Evolutionary conservation across 345 rosid genomes (phyloP), one percentile per base, ranked within the genome.

Genomic region (Pugionium dolabratum): DNA sequence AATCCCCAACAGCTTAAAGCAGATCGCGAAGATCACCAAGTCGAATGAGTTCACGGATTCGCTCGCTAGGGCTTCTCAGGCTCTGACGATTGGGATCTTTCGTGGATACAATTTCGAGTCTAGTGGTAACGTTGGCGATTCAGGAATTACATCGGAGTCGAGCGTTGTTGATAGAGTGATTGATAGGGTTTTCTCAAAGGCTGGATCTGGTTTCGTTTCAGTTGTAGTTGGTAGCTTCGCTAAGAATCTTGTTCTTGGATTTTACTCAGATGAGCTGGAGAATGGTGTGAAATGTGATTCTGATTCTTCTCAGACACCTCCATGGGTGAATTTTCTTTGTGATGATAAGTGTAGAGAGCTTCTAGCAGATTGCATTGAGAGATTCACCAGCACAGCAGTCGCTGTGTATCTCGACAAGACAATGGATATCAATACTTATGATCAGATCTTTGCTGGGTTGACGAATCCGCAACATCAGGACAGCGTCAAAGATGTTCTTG

Each of bases 341-440:
- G 76, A 81, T 61, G 91, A 81, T 34, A 81, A 82, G 60, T 82
- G 79, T 70, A 87, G 70, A 77, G 94, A 82, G 74, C 84, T 89
- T 46, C 68, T 91, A 47, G 85, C 90, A 48, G 87, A 89, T 66
- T 89, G 92, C 51, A 84, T 91, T 40, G 83, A 91, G 76, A 85
- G 81, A 73, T 91, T 95, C 68, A 97, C 90, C 61, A 81, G 90
- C 62, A 79, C 96, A 0, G 94, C 96, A 1, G 71, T 95, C 28
- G 75, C 86, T 3, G 89, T 91, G 42, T 95, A 89, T 74, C 91
- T 95, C n/a, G 97, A 91, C 67, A 95, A 91, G 81, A 91, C 98
- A 0, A 76, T 86, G 84, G 58, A 84, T 1, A 83, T 95, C 77
- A 95, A 95, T 72, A 63, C 85, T 43, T 95, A 85, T 39, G 94